Evolutionary conservation across 2,329 filamentous ascomycete species (phyloP).

Genomic region (Hymenoscyphus infarciens): DNA sequence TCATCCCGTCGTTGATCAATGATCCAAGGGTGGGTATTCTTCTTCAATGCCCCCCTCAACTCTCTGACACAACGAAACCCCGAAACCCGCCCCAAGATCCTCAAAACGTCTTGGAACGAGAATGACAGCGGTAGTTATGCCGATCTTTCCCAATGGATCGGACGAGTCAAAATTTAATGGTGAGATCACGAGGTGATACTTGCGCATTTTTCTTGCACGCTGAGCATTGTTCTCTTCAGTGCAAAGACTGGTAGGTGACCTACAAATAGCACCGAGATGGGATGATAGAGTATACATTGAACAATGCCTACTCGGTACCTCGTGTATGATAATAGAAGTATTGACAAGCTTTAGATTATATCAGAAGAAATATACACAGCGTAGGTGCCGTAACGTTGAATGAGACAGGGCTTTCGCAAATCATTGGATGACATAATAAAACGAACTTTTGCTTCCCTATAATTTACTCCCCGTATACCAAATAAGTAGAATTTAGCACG

Average conservation of each 20-base stretch:
- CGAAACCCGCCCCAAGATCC: conserved; percentile 5
- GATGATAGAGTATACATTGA: too few relatives aligned
- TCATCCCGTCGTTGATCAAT: background rate
- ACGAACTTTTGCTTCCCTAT: too few relatives aligned
- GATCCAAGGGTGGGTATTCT: background rate
- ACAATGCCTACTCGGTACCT: too few relatives aligned
- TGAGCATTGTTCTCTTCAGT: background rate
- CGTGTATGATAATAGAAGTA: background rate
- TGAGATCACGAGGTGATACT: background rate
- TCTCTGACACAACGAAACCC: background rate
- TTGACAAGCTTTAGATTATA: background rate
- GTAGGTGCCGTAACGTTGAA: background rate
- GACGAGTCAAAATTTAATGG: background rate
- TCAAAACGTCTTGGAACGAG: background rate
- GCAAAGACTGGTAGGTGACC: background rate
- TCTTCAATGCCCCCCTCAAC: conserved; percentile 4
- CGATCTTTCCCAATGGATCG: background rate
- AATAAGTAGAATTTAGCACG: too few relatives aligned
- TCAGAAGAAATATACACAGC: background rate
- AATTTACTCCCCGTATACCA: too few relatives aligned
- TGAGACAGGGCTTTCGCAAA: too few relatives aligned
- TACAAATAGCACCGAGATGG: too few relatives aligned
- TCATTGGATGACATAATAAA: too few relatives aligned
- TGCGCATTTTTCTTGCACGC: background rate
- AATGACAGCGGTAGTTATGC: conserved; percentile 3